These are phyloP conservation scores for Yarrowia bubula DNA, from an alignment of 805 yeast genomes.

Conservation along the genomic window DNA sequence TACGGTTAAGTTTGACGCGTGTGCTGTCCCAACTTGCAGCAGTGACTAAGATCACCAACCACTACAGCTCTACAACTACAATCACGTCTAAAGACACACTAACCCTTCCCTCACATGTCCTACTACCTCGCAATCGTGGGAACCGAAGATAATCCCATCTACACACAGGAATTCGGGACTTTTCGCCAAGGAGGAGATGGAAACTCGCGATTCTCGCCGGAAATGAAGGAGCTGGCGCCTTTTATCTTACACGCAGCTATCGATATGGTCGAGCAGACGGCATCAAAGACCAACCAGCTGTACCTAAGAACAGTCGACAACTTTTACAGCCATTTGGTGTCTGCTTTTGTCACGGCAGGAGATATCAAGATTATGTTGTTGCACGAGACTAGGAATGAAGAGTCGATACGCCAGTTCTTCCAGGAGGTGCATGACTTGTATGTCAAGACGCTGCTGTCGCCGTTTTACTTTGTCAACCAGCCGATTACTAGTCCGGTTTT, in stretches of 20 bases:
- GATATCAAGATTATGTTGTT: constrained; percentile 72
- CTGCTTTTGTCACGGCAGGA: constrained; percentile 85
- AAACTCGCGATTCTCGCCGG: constrained; percentile 52
- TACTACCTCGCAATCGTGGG: constrained; percentile 88
- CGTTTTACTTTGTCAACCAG: constrained; percentile 77
- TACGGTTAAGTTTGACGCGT: neutral
- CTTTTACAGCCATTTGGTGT: constrained; percentile 77
- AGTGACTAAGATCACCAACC: neutral
- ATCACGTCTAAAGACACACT: constrained; percentile 36
- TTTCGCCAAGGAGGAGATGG: constrained; percentile 68
- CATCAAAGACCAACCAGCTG: constrained; percentile 67
- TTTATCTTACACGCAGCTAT: constrained; percentile 84
- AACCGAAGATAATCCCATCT: constrained; percentile 78
- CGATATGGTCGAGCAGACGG: constrained; percentile 87
- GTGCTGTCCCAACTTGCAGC: constrained; percentile 20
- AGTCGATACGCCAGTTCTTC: constrained; percentile 76
- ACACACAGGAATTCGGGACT: constrained; percentile 82
- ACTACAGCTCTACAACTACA: neutral
- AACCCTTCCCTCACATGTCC: neutral
- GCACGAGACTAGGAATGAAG: constrained; percentile 65
- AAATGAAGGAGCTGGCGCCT: constrained; percentile 76
- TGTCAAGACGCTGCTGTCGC: constrained; percentile 78
- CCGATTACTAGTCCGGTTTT: constrained; percentile 72
- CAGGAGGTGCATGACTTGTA: constrained; percentile 83
- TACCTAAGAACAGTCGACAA: constrained; percentile 79